Conservation (phyloP, 2,329 filamentous ascomycete species). For the Pseudonectria foliicola region DNA sequence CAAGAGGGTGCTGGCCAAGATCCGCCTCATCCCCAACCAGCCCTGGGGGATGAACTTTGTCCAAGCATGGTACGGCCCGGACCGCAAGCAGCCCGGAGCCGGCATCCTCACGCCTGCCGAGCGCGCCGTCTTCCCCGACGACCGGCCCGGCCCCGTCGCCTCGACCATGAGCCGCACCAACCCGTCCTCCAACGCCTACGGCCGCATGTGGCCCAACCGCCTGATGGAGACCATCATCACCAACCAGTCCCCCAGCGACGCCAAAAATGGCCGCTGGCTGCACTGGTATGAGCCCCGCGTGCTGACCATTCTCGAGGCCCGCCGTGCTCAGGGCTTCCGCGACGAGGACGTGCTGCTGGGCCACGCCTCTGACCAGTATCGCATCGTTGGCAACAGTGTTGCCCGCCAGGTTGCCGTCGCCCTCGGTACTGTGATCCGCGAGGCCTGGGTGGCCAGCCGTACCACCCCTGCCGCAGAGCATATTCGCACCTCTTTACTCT, state of each 20-base stretch:
- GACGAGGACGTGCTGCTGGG: constrained; percentile 68
- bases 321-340: constrained; percentile 62
- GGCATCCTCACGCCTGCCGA: constrained; percentile 33
- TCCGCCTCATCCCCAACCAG: constrained; percentile 51
- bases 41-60: constrained; percentile 49
- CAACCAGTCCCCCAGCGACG: constrained; percentile 40
- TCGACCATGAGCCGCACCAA: constrained; percentile 30
- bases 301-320: constrained; percentile 58
- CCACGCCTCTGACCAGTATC: constrained; percentile 45
- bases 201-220: constrained; percentile 41
- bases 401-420: constrained; percentile 60
- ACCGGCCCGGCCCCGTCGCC: constrained; percentile 24
- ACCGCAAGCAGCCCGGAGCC: constrained; percentile 15
- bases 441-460: constrained; percentile 37
- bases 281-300: constrained; percentile 62
- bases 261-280: constrained; percentile 45
- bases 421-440: constrained; percentile 55
- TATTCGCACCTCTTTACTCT: neutral
- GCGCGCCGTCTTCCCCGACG: constrained; percentile 32
- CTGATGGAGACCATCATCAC: constrained; percentile 62
- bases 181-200: constrained; percentile 38
- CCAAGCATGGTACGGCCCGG: constrained; percentile 34
- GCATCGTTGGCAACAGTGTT: constrained; percentile 71
- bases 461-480: too few relatives aligned
- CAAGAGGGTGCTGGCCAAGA: constrained; percentile 32